A percentile compares a stretch with the other conserved stretches of the same genome.
Conservation (phyloP, 1,139 yeast species). For the Sugiyamaella grinbergsii region DNA sequence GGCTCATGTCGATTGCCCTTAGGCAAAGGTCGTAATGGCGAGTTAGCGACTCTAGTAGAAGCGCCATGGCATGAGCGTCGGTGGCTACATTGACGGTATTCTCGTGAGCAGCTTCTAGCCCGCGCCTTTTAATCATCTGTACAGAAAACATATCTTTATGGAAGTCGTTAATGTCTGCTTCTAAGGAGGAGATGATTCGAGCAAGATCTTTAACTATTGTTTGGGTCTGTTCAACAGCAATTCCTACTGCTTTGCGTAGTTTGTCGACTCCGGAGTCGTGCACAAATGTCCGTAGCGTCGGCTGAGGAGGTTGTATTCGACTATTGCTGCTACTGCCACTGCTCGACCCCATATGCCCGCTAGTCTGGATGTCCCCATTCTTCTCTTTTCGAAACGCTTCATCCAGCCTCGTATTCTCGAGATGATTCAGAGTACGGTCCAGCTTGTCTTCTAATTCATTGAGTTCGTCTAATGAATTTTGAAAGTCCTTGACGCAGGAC, state of each 20-base stretch:
- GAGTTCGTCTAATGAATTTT: conserved; percentile 32
- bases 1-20: conserved; percentile 38
- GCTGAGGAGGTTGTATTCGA: background rate
- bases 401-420: conserved; percentile 42
- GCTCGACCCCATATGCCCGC: background rate
- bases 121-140: conserved; percentile 24
- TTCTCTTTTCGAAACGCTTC: conserved; percentile 33
- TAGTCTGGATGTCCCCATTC: conserved; percentile 17
- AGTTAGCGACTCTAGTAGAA: conserved; percentile 68
- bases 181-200: conserved; percentile 45
- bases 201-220: conserved; percentile 36
- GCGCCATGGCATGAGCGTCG: conserved; percentile 71
- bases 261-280: conserved; percentile 46
- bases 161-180: conserved; percentile 37
- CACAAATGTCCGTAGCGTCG: conserved; percentile 49
- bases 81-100: conserved; percentile 36
- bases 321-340: background rate
- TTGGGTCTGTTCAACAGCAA: conserved; percentile 32
- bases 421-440: conserved; percentile 36
- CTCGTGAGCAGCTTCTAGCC: conserved; percentile 35
- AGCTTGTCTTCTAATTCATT: conserved; percentile 40
- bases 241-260: conserved; percentile 37
- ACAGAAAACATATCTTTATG: conserved; percentile 28
- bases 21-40: conserved; percentile 80
- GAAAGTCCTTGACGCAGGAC: conserved; percentile 28